phyloP scores from a whole-genome alignment of 1,284 basidiomycete species.

The Sanghuangporus weigelae region DNA sequence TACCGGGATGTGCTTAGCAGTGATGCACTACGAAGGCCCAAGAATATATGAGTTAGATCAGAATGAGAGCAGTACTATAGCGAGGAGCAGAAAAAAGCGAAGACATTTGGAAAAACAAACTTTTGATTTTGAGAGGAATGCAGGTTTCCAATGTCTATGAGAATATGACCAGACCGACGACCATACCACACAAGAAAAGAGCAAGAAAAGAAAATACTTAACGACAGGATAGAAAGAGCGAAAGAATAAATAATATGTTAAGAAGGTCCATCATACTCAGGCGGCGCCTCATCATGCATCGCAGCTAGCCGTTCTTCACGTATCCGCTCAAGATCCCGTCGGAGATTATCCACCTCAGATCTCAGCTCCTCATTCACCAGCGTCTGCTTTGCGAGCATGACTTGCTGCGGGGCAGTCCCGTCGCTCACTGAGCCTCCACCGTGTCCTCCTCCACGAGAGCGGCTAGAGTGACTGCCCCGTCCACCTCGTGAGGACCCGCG shows the following conservation, averaged over 20 bases:
- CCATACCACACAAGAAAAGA: too few relatives aligned
- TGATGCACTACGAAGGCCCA: too few relatives aligned
- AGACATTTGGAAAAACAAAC: too few relatives aligned
- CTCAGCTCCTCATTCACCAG: constrained; percentile 19
- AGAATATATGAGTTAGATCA: too few relatives aligned
- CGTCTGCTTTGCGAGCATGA: constrained; percentile 15
- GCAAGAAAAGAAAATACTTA: too few relatives aligned
- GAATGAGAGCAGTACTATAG: too few relatives aligned
- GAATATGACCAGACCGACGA: too few relatives aligned
- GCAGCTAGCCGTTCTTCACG: constrained; percentile 14
- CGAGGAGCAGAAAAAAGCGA: too few relatives aligned
- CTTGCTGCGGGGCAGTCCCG: constrained; percentile 4
- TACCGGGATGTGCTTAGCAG: too few relatives aligned
- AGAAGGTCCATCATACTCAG: not conserved
- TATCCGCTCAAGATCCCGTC: constrained; percentile 24
- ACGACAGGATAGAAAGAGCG: too few relatives aligned
- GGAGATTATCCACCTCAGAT: constrained; percentile 22
- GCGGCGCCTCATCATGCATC: not conserved
- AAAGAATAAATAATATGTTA: not conserved
- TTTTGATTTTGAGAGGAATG: too few relatives aligned
- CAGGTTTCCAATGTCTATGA: too few relatives aligned
- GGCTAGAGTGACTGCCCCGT: not conserved
- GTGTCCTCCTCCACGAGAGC: not conserved
- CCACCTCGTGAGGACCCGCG: constrained; percentile 1
- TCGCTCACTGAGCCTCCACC: not conserved